Conservation (phyloP, 1,284 basidiomycete species). For the Coniferiporia sulphurascens region DNA sequence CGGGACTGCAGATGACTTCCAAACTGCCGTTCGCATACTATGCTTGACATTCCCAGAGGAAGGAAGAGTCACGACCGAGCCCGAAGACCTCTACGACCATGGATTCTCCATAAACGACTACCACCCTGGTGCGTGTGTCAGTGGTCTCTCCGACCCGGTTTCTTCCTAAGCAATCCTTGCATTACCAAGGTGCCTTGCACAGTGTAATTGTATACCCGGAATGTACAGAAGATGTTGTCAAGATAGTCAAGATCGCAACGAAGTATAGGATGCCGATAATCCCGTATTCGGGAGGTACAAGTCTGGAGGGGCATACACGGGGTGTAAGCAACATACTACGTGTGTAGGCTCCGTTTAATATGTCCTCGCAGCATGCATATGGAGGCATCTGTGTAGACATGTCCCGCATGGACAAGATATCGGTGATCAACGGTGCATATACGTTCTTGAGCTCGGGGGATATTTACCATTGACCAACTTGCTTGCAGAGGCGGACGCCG, state of each 20-base stretch:
- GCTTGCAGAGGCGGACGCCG: conserved; percentile 65
- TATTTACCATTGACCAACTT: conserved; percentile 11
- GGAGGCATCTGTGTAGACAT: conserved; percentile 68
- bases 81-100: conserved; percentile 48
- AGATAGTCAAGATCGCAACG: conserved; percentile 60
- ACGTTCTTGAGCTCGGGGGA: not conserved
- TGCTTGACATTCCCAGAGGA: conserved; percentile 33
- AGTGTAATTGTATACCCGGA: conserved; percentile 51
- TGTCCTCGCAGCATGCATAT: conserved; percentile 26
- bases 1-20: conserved; percentile 49
- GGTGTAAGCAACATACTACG: conserved; percentile 22
- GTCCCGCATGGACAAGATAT: conserved; percentile 78
- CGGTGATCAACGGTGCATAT: conserved; percentile 65
- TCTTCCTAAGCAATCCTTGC: not conserved
- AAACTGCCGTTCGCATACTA: conserved; percentile 46
- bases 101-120: conserved; percentile 56
- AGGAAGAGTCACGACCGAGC: conserved; percentile 48
- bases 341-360: not conserved
- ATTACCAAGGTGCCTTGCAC: conserved; percentile 35
- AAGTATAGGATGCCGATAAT: conserved; percentile 68
- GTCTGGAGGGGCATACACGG: conserved; percentile 48
- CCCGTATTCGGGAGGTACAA: conserved; percentile 68
- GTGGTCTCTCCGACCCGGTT: not conserved
- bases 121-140: conserved; percentile 42
- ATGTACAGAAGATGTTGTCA: conserved; percentile 64